Conservation (phyloP, 2,329 filamentous ascomycete genomes). For the Aspergillus awamori region DNA sequence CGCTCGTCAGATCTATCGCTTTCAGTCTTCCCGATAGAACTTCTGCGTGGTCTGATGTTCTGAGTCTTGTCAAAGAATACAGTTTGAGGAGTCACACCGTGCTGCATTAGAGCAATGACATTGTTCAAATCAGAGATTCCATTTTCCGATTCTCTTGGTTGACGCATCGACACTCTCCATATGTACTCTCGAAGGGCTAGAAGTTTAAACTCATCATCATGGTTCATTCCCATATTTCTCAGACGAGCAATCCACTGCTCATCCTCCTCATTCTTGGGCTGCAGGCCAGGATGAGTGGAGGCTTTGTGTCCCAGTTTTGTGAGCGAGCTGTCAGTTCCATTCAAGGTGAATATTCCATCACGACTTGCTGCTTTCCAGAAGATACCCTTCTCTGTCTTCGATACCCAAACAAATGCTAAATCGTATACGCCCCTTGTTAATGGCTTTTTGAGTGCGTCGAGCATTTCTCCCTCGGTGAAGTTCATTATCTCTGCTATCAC, state of each 20-base stretch:
- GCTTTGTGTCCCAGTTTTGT: slow-evolving; percentile 58
- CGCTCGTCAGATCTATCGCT: slow-evolving; percentile 40
- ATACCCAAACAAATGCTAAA: slow-evolving; percentile 81
- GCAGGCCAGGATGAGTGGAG: slow-evolving; percentile 51
- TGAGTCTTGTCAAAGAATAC: slow-evolving; percentile 86
- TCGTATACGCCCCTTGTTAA: slow-evolving; percentile 80
- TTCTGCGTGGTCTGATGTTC: slow-evolving; percentile 49
- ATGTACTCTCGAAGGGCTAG: slow-evolving; percentile 87
- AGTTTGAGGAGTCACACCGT: slow-evolving; percentile 81
- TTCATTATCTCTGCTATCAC: slow-evolving; percentile 72
- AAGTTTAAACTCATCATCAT: slow-evolving; percentile 88
- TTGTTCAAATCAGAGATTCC: slow-evolving; percentile 60
- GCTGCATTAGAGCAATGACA: slow-evolving; percentile 72
- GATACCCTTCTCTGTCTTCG: slow-evolving; percentile 74
- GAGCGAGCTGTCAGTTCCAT: slow-evolving; percentile 59
- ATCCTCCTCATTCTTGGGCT: slow-evolving; percentile 84
- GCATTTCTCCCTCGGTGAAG: slow-evolving; percentile 71
- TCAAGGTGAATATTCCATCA: slow-evolving; percentile 69
- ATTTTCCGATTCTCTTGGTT: slow-evolving; percentile 55
- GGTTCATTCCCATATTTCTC: slow-evolving; percentile 76
- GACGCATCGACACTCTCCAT: slow-evolving; percentile 78
- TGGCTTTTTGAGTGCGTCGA: slow-evolving; percentile 82
- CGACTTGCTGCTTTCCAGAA: slow-evolving; percentile 84
- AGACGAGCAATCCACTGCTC: slow-evolving; percentile 88
- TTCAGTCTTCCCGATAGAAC: slow-evolving; percentile 28